A percentile compares a stretch with the other conserved stretches of the same genome.
Evolutionary conservation across 345 rosid genomes (phyloP).

Genomic region (Conringia planisiliqua): DNA sequence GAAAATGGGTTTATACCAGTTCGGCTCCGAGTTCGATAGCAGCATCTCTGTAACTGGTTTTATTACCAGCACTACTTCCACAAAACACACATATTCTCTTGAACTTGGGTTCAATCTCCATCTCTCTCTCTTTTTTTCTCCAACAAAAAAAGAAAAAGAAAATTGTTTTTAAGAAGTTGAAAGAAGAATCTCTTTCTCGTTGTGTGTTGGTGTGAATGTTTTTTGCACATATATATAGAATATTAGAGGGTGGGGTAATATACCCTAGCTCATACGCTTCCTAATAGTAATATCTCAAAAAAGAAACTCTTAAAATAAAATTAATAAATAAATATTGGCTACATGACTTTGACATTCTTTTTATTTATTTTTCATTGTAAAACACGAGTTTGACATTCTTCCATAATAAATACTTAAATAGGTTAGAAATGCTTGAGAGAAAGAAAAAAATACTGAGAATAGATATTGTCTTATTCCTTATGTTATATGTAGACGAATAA

Average conservation of each 20-base stretch:
- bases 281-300: conserved; percentile 13
- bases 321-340: background rate
- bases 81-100: conserved; percentile 92
- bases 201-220: conserved; percentile 25
- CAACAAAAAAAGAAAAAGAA: conserved; percentile 5
- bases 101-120: conserved; percentile 48
- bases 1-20: conserved; percentile 42
- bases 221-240: conserved; percentile 26
- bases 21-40: conserved; percentile 80
- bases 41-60: conserved; percentile 68
- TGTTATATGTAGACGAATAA: conserved; percentile 2
- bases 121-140: background rate
- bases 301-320: background rate
- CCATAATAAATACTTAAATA: conserved; percentile 11
- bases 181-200: conserved; percentile 27
- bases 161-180: background rate
- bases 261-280: conserved; percentile 28
- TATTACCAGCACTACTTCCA: conserved; percentile 91
- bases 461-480: conserved; percentile 15
- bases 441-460: background rate
- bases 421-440: background rate
- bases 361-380: background rate
- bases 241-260: conserved; percentile 25
- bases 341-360: conserved; percentile 27
- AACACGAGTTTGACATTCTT: conserved; percentile 31